Evolutionary conservation across 2,329 filamentous ascomycete species (phyloP).

Genomic region (Beauveria sp.): DNA sequence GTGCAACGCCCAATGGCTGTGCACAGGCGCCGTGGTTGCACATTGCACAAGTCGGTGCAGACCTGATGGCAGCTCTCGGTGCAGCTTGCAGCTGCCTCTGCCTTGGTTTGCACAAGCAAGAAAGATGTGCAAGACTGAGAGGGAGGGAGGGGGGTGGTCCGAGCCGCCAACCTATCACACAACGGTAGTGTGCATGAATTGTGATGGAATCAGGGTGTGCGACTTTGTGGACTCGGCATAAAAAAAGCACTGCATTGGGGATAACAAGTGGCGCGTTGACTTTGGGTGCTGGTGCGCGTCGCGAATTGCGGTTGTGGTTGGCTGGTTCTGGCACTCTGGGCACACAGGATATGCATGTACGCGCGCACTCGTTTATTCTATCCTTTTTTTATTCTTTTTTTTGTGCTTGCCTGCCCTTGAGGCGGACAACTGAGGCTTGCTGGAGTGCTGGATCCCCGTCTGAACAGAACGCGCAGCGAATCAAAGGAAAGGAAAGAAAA

Average conservation of each 20-base stretch:
- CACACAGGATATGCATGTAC: background rate
- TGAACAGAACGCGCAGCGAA: background rate
- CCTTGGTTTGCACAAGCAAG: background rate
- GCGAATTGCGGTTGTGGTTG: background rate
- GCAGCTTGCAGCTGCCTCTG: background rate
- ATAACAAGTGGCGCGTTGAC: background rate
- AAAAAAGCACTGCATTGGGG: background rate
- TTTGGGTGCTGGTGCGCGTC: constrained; percentile 1
- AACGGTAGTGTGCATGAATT: constrained; percentile 4
- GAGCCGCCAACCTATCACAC: constrained; percentile 11
- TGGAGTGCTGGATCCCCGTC: background rate
- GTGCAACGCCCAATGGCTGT: constrained; percentile 5
- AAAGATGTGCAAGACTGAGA: background rate
- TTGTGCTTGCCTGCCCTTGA: background rate
- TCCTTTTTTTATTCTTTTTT: background rate
- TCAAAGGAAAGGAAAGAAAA: background rate
- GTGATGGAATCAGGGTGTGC: constrained; percentile 3
- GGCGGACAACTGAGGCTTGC: background rate
- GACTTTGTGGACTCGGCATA: constrained; percentile 8
- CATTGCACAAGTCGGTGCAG: background rate
- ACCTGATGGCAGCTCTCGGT: background rate
- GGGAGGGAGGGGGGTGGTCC: background rate
- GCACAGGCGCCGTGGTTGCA: constrained; percentile 5
- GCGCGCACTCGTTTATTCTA: background rate
- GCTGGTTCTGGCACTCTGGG: background rate